Conservation (phyloP, 2,329 filamentous ascomycete genomes). For the Pyricularia pennisetigena region DNA sequence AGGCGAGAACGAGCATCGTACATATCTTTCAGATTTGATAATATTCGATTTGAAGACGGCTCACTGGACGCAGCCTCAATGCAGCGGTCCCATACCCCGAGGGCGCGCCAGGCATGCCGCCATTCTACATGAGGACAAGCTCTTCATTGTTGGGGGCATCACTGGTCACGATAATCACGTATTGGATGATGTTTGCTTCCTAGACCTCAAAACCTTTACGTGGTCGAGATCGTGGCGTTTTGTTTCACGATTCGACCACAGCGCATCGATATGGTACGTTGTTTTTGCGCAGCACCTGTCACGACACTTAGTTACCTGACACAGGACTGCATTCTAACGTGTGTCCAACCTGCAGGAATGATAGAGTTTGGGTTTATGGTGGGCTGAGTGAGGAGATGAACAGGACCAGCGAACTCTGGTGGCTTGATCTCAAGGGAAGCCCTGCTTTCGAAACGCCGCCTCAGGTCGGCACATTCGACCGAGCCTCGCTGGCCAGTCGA, state of each 20-base stretch:
- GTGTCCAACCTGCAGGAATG: slow-evolving; percentile 35
- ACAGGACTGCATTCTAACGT: not conserved
- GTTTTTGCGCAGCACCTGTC: not conserved
- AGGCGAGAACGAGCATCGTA: slow-evolving; percentile 94
- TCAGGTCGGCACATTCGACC: slow-evolving; percentile 41
- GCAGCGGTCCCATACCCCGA: slow-evolving; percentile 75
- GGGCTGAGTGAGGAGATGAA: slow-evolving; percentile 95
- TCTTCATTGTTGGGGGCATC: slow-evolving; percentile 94
- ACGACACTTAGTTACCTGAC: not conserved
- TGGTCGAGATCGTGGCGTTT: slow-evolving; percentile 97
- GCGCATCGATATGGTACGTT: slow-evolving; percentile 72
- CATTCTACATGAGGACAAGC: slow-evolving; percentile 89
- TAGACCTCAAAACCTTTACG: slow-evolving; percentile 94
- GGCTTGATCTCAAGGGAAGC: slow-evolving; percentile 87
- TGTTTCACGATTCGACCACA: slow-evolving; percentile 89
- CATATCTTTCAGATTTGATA: slow-evolving; percentile 90
- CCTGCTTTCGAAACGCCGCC: slow-evolving; percentile 72
- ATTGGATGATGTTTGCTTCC: slow-evolving; percentile 90
- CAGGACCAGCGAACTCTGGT: slow-evolving; percentile 92
- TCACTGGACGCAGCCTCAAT: slow-evolving; percentile 87
- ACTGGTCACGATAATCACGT: slow-evolving; percentile 88
- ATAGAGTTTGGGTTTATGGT: slow-evolving; percentile 92
- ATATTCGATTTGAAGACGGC: slow-evolving; percentile 92
- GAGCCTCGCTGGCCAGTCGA: slow-evolving; percentile 20
- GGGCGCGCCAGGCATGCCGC: slow-evolving; percentile 89